Percentiles rank a stretch among this genome's conserved stretches.
Conservation (phyloP, 768 basidiomycete species). For the Coprinellus aureogranulatus region DNA sequence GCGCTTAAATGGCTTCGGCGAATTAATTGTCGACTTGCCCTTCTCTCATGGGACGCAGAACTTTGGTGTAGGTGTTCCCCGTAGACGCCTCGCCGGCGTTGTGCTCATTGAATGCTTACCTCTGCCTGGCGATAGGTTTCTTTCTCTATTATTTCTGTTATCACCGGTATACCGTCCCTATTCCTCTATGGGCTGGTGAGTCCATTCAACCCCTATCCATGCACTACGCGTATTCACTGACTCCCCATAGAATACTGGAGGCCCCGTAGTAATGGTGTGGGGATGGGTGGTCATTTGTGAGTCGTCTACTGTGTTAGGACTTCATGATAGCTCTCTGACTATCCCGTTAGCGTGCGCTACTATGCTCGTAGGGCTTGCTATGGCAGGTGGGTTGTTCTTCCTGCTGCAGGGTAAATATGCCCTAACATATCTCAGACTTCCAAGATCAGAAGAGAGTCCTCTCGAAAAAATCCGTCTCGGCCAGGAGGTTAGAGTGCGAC, state of each 20-base stretch:
- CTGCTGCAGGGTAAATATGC: too few relatives aligned
- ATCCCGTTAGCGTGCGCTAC: slow-evolving; percentile 57
- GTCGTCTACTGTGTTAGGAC: too few relatives aligned
- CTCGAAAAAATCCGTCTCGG: too few relatives aligned
- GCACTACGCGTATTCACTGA: too few relatives aligned
- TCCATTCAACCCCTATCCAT: too few relatives aligned
- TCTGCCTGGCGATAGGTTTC: slow-evolving; percentile 39
- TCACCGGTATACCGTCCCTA: slow-evolving; percentile 68
- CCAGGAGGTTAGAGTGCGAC: too few relatives aligned
- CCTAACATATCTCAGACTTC: too few relatives aligned
- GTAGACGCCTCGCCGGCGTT: neutral
- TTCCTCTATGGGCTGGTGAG: slow-evolving; percentile 68
- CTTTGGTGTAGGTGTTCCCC: slow-evolving; percentile 48
- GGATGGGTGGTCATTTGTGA: slow-evolving; percentile 65
- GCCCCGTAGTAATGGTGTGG: slow-evolving; percentile 77
- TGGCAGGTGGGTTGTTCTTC: slow-evolving; percentile 71
- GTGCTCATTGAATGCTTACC: too few relatives aligned
- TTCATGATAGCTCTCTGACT: neutral
- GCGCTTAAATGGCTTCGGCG: neutral
- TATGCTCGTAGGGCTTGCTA: slow-evolving; percentile 67
- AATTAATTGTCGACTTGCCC: neutral
- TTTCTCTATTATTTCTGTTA: slow-evolving; percentile 74
- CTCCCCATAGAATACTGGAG: slow-evolving; percentile 66
- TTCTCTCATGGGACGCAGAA: slow-evolving; percentile 40
- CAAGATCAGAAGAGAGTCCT: too few relatives aligned